These are phyloP conservation scores for Microbotryomycetes sp. DNA, from an alignment of 1,284 basidiomycete genomes.

Conservation along the genomic window DNA sequence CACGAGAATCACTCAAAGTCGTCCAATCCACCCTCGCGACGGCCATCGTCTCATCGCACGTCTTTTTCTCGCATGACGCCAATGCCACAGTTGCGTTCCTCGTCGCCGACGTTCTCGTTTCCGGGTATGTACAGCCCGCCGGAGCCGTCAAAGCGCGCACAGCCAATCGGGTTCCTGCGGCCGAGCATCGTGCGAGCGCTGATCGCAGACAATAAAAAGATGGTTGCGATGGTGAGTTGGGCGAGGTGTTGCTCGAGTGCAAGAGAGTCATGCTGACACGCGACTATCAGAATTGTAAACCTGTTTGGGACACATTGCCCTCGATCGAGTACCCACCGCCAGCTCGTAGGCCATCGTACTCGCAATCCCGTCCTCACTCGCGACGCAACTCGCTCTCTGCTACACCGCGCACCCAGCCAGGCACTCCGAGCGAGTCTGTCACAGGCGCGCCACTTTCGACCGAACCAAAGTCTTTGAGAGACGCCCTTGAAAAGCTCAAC, in stretches of 20 bases:
- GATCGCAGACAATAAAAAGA: slow-evolving; percentile 22
- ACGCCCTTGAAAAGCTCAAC: not conserved
- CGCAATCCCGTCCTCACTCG: not conserved
- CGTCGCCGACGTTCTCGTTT: slow-evolving; percentile 9
- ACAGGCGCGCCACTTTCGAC: not conserved
- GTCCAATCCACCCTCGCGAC: not conserved
- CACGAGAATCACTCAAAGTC: not conserved
- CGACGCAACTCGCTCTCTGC: not conserved
- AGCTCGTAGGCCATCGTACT: not conserved
- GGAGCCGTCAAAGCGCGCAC: slow-evolving; percentile 3
- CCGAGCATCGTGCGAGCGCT: slow-evolving; percentile 30
- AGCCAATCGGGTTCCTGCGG: slow-evolving; percentile 35
- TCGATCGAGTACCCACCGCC: slow-evolving; percentile 8
- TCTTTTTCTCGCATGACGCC: slow-evolving; percentile 22
- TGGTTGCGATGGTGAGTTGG: slow-evolving; percentile 12
- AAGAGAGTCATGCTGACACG: too few relatives aligned
- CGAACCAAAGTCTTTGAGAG: not conserved
- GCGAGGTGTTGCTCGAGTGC: too few relatives aligned
- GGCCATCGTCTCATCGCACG: not conserved
- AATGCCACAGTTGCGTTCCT: slow-evolving; percentile 9
- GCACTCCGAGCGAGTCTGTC: not conserved
- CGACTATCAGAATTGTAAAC: not conserved
- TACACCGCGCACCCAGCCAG: not conserved
- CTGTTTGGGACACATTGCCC: slow-evolving; percentile 20
- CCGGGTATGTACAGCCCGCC: not conserved